A percentile compares a stretch with the other conserved stretches of the same genome.
phyloP scores from a whole-genome alignment of 1,139 yeast species.

The Torulaspora globosa region DNA sequence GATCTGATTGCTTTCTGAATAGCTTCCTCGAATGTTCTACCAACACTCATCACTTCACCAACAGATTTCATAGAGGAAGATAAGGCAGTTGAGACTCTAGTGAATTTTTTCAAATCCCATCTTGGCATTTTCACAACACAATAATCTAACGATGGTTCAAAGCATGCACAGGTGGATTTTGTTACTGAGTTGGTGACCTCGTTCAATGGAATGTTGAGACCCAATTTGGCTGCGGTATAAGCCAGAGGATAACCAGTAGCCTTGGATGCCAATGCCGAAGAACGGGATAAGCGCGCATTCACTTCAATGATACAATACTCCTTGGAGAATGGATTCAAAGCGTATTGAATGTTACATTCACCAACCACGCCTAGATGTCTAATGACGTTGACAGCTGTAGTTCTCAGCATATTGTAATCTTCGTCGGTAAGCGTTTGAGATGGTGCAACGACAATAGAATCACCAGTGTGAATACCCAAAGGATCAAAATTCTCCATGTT shows the following conservation, averaged over 20 bases:
- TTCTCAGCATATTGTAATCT: conserved; percentile 96
- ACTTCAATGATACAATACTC: conserved; percentile 98
- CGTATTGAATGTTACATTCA: conserved; percentile 98
- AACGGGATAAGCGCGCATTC: conserved; percentile 94
- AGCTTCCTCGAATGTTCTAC: conserved; percentile 97
- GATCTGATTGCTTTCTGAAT: conserved; percentile 97
- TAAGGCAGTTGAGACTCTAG: conserved; percentile 81
- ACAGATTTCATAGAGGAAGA: conserved; percentile 97
- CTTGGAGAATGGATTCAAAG: conserved; percentile 87
- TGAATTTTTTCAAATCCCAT: conserved; percentile 97
- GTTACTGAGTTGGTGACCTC: conserved; percentile 94
- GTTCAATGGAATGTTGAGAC: conserved; percentile 87
- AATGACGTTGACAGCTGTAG: conserved; percentile 95
- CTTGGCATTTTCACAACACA: conserved; percentile 98
- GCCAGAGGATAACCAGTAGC: conserved; percentile 99
- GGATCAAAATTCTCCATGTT: conserved; percentile 99
- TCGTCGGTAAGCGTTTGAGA: conserved; percentile 96
- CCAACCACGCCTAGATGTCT: conserved; percentile 99
- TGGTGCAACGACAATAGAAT: conserved; percentile 97
- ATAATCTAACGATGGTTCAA: conserved; percentile 96
- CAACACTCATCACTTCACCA: conserved; percentile 98
- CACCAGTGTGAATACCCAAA: conserved; percentile 98
- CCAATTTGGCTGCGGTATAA: conserved; percentile 95
- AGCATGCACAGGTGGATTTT: conserved; percentile 91
- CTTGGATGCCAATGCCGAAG: conserved; percentile 97